phyloP scores from a whole-genome alignment of 2,329 filamentous ascomycete genomes.

The Aspergillus tubingensis region DNA sequence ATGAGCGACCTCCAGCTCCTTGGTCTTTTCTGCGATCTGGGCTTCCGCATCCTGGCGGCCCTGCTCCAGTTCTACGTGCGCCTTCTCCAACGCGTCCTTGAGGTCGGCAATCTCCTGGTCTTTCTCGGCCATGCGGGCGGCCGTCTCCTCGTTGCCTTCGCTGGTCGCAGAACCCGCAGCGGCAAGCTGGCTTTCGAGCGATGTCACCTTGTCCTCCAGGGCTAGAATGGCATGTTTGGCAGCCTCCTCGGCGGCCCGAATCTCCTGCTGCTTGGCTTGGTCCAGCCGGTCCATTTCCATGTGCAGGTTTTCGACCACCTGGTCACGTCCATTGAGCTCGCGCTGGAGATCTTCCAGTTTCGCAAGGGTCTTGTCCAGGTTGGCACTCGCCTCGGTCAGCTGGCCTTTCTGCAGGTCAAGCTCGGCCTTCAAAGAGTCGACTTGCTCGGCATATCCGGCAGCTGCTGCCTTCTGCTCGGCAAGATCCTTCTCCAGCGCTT shows the following conservation, averaged over 20 bases:
- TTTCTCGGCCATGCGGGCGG: constrained; percentile 36
- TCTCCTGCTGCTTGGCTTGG: constrained; percentile 39
- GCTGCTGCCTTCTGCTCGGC: constrained; percentile 36
- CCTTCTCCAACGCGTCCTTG: constrained; percentile 34
- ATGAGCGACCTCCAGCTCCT: constrained; percentile 32
- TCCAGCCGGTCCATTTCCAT: constrained; percentile 40
- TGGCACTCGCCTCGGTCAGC: constrained; percentile 30
- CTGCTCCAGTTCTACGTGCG: constrained; percentile 38
- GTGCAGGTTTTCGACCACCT: constrained; percentile 43
- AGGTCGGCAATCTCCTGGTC: constrained; percentile 39
- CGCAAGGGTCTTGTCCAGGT: constrained; percentile 33
- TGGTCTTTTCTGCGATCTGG: constrained; percentile 27
- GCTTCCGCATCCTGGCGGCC: constrained; percentile 19
- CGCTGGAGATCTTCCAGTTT: constrained; percentile 33
- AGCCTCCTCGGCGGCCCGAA: constrained; percentile 37
- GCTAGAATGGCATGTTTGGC: constrained; percentile 29
- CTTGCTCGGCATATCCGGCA: constrained; percentile 31
- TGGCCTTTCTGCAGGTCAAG: constrained; percentile 33
- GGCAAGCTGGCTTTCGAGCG: constrained; percentile 39
- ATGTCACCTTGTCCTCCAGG: constrained; percentile 39
- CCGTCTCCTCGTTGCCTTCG: constrained; percentile 27
- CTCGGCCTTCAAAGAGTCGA: constrained; percentile 33
- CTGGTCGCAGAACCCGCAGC: constrained; percentile 33
- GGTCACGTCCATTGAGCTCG: constrained; percentile 39
- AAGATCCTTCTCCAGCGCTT: constrained; percentile 38